Evolutionary conservation across 805 yeast species (phyloP), one percentile per base, ranked within the genome.

Genomic region (Debaryomyces prosopidis): DNA sequence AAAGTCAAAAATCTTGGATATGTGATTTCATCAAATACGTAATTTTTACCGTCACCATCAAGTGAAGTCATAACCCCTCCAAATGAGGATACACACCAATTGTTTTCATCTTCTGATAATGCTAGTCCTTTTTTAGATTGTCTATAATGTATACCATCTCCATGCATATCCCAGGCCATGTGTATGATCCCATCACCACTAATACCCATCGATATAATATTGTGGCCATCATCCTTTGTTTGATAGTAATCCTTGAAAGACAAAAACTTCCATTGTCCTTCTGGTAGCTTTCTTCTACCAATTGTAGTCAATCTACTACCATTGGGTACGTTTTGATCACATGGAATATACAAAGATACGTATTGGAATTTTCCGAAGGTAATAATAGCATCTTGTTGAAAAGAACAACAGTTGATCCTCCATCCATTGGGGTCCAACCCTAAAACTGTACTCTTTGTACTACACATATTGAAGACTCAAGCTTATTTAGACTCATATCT

Each of bases 181-280:
- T 51, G 59, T n/a, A 54, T 43, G 16, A 40, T 42, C 4, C 56
- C 57, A 41, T 54, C 59, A 14, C 56, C 57, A 41, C 57, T 53
- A 20, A 54, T 53, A 6, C 59, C 59, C 46, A 54, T 47, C n/a
- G 52, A 47, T 8, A 53, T 49, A 17, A 51, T 44, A 34, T 54
- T 54, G 34, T 54, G 59, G 11, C 59, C 59, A 26, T 54, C 59
- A 34, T 54, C 48, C 20, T 48, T 51, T 12, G 40, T 42, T 35
- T 53, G 57, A 5, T 34, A 14, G 31, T 54, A 53, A 46, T 53
- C 57, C 3, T 39, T 43, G 30, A 54, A 51, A 12, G 33, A 18
- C 14, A 54, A 28, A 17, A 32, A 40, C 10, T 43, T 35, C 59
- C 59, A 53, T 4, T 35, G 32, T 9, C 32, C 45, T 3, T 12